phyloP scores from a whole-genome alignment of 208 protist genomes.

The Porcisia deanei region DNA sequence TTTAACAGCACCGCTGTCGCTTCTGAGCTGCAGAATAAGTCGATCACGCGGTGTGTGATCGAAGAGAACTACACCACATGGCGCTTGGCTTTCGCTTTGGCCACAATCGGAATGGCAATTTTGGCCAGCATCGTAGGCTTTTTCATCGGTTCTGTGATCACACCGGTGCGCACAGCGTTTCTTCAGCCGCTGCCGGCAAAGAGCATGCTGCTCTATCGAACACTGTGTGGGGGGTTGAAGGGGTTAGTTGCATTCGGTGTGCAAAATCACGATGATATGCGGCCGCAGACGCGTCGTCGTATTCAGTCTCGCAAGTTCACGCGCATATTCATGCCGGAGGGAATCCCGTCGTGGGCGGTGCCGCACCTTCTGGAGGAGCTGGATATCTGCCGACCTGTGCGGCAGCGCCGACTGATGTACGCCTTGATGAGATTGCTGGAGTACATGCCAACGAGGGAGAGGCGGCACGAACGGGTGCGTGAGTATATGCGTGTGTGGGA shows the following conservation, averaged over 20 bases:
- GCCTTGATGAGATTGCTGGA: conserved; percentile 59
- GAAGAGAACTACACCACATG: conserved; percentile 27
- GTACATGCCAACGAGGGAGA: conserved; percentile 64
- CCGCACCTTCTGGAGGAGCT: conserved; percentile 82
- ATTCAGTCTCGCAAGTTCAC: conserved; percentile 68
- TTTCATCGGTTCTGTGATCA: conserved; percentile 42
- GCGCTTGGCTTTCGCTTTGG: conserved; percentile 51
- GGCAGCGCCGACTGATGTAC: conserved; percentile 77
- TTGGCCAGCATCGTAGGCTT: conserved; percentile 51
- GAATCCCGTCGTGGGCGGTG: conserved; percentile 72
- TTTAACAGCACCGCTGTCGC: conserved; percentile 42
- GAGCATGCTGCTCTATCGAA: conserved; percentile 52
- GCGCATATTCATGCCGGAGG: conserved; percentile 49
- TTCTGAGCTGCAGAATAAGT: conserved; percentile 30
- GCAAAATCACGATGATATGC: conserved; percentile 69
- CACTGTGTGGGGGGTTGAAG: conserved; percentile 56
- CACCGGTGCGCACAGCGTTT: conserved; percentile 54
- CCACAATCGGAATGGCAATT: conserved; percentile 49
- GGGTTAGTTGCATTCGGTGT: conserved; percentile 49
- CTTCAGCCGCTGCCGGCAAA: conserved; percentile 50
- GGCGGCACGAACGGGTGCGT: conserved; percentile 43
- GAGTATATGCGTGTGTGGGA: conserved; percentile 75
- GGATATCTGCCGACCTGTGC: conserved; percentile 58
- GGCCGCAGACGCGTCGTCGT: conserved; percentile 51
- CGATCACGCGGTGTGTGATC: conserved; percentile 13